phyloP scores from a whole-genome alignment of 139 green algal genomes.

The Limnomonas spitsbergensis region DNA sequence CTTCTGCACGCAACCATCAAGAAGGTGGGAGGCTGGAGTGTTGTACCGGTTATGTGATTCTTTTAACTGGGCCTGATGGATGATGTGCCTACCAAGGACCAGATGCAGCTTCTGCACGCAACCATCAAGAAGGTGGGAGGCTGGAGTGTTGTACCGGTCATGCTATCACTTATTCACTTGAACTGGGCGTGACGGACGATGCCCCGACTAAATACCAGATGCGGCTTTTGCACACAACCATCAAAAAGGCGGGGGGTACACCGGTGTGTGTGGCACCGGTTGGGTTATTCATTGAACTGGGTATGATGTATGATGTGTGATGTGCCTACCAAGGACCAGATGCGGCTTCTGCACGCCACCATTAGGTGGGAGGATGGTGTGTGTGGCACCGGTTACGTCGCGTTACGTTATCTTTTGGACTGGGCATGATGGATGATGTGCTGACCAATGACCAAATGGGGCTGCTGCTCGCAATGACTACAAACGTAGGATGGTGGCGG shows the following conservation, averaged over 20 bases:
- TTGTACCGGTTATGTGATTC: too few species aligned
- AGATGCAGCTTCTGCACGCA: slow-evolving; percentile 79
- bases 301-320: slow-evolving; percentile 53
- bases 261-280: too few species aligned
- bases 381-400: too few species aligned
- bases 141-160: too few species aligned
- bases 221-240: slow-evolving; percentile 76
- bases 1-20: slow-evolving; percentile 86
- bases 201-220: slow-evolving; percentile 78
- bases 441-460: slow-evolving; percentile 80
- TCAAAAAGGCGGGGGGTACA: slow-evolving; percentile 78
- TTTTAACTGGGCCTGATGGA: slow-evolving; percentile 56
- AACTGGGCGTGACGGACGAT: slow-evolving; percentile 48
- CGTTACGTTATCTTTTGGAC: too few species aligned
- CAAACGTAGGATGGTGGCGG: slow-evolving; percentile 84
- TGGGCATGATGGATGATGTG: slow-evolving; percentile 46
- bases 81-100: slow-evolving; percentile 64
- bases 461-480: slow-evolving; percentile 82
- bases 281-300: slow-evolving; percentile 57
- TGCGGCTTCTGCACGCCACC: slow-evolving; percentile 75
- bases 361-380: slow-evolving; percentile 83
- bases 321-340: slow-evolving; percentile 73
- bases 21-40: slow-evolving; percentile 60
- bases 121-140: slow-evolving; percentile 85
- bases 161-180: too few species aligned